These are phyloP conservation scores for Xylariomycetidae sp. DNA, from an alignment of 2,329 filamentous ascomycete genomes.

Conservation along the genomic window DNA sequence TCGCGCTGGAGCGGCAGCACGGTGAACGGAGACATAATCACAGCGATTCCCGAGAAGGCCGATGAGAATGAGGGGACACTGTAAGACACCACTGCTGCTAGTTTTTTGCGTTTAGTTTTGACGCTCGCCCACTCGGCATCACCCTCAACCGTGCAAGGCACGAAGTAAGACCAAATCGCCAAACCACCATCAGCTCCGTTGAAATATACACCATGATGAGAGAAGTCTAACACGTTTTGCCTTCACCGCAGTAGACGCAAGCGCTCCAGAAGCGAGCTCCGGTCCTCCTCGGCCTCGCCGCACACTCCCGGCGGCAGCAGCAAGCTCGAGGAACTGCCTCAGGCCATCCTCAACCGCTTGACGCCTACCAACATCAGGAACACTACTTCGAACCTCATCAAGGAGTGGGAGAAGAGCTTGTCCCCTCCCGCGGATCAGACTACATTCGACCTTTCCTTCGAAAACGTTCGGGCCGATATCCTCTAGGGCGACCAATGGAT, in stretches of 20 bases:
- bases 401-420: conserved; percentile 83
- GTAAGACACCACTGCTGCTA: too few relatives aligned
- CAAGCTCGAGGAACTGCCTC: conserved; percentile 54
- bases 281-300: conserved; percentile 20
- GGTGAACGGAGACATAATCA: conserved; percentile 42
- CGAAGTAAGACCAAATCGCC: conserved; percentile 8
- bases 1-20: conserved; percentile 63
- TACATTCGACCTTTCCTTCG: conserved; percentile 11
- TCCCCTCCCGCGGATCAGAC: conserved; percentile 41
- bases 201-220: too few relatives aligned
- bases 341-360: conserved; percentile 67
- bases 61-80: not conserved
- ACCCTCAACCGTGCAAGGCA: conserved; percentile 16
- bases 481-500: too few relatives aligned
- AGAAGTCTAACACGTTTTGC: conserved; percentile 22
- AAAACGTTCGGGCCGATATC: conserved; percentile 8
- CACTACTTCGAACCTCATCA: conserved; percentile 81
- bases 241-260: conserved; percentile 22
- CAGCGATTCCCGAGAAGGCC: conserved; percentile 38
- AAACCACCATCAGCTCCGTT: too few relatives aligned
- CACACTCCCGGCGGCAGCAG: conserved; percentile 28
- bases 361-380: conserved; percentile 73
- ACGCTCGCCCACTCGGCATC: too few relatives aligned
- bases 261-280: conserved; percentile 22
- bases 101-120: too few relatives aligned